phyloP scores from a whole-genome alignment of 1,284 basidiomycete genomes.

The Volvariella surrecta region DNA sequence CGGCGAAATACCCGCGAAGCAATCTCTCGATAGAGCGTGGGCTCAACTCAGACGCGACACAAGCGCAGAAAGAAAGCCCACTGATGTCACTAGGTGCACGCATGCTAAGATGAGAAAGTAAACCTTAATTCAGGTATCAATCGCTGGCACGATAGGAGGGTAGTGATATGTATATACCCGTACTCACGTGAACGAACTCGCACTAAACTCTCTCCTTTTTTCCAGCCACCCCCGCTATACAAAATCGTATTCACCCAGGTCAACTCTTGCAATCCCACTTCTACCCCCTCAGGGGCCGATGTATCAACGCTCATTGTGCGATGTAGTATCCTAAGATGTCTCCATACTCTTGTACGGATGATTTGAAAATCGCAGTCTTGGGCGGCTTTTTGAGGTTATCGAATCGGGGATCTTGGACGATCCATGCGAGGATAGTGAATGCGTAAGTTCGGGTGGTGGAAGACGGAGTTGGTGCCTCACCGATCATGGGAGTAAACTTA shows the following conservation, averaged over 20 bases:
- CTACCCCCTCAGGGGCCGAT: constrained; percentile 22
- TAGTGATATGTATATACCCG: not conserved
- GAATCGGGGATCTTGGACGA: constrained; percentile 33
- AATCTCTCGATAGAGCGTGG: constrained; percentile 28
- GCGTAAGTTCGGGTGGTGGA: constrained; percentile 21
- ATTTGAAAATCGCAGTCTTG: constrained; percentile 14
- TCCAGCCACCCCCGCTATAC: constrained; percentile 36
- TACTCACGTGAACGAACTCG: constrained; percentile 36
- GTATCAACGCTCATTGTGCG: constrained; percentile 38
- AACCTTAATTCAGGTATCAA: not conserved
- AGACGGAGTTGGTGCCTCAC: not conserved
- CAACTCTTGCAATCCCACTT: constrained; percentile 39
- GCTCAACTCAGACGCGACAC: constrained; percentile 26
- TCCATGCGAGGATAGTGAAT: constrained; percentile 36
- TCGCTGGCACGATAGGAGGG: constrained; percentile 11
- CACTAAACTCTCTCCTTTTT: constrained; percentile 22
- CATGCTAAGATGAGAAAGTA: constrained; percentile 19
- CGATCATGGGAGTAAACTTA: constrained; percentile 1
- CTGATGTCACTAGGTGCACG: constrained; percentile 48
- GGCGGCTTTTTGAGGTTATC: constrained; percentile 15
- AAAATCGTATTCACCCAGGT: constrained; percentile 32
- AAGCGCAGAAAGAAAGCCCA: constrained; percentile 37
- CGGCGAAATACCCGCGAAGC: constrained; percentile 33
- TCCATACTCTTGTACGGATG: constrained; percentile 25
- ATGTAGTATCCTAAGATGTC: constrained; percentile 34